Conservation (phyloP, 129 eudicot genomes). For the sunflower (Helianthus annuus) region DNA sequence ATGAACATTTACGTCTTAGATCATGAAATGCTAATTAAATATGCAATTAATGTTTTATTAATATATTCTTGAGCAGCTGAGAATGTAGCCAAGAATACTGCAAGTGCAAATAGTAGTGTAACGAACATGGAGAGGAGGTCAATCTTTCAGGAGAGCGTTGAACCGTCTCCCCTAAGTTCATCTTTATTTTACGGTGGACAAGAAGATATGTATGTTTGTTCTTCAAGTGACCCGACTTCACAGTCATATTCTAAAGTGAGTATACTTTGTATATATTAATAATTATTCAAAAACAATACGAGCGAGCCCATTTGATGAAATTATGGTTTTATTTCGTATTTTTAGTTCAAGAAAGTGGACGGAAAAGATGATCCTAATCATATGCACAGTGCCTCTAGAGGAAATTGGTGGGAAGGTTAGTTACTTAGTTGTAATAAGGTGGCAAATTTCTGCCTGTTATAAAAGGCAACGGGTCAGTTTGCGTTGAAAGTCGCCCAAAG, state of each 20-base stretch:
- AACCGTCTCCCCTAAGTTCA: constrained; percentile 58
- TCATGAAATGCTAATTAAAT: neutral
- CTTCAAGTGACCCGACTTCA: constrained; percentile 43
- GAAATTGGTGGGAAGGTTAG: constrained; percentile 79
- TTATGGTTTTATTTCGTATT: constrained; percentile 5
- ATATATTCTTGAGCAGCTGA: constrained; percentile 34
- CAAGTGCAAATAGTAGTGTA: constrained; percentile 30
- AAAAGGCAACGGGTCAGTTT: too few species aligned
- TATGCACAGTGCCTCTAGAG: constrained; percentile 50
- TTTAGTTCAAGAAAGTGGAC: constrained; percentile 52
- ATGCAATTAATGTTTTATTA: neutral
- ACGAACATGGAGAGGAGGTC: constrained; percentile 46
- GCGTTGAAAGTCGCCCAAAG: too few species aligned
- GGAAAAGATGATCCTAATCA: constrained; percentile 47
- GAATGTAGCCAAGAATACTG: constrained; percentile 30
- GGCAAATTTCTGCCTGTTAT: too few species aligned
- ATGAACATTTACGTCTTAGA: neutral
- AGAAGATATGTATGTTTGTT: constrained; percentile 63
- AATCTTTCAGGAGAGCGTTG: constrained; percentile 48
- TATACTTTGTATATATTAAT: neutral
- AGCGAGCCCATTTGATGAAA: constrained; percentile 6
- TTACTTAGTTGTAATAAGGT: neutral
- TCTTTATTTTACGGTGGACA: constrained; percentile 68
- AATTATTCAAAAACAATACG: constrained; percentile 3
- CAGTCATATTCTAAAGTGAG: constrained; percentile 39